A percentile compares a stretch with the other conserved stretches of the same genome.
These are phyloP conservation scores for Sporobolomyces pararoseus DNA, from an alignment of 768 basidiomycete species.

Conservation along the genomic window DNA sequence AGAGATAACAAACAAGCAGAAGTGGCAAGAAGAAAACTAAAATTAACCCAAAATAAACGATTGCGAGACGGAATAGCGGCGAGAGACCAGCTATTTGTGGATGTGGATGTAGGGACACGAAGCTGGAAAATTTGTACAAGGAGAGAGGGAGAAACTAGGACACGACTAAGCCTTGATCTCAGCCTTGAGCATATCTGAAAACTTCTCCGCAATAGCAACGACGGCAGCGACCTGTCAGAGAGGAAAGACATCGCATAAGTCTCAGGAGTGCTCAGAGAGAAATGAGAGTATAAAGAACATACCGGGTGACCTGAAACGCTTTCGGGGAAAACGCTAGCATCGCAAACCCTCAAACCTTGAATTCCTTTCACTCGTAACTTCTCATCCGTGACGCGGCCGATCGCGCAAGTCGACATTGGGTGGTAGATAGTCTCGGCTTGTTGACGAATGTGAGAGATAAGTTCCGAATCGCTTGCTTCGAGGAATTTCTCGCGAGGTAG, in stretches of 20 bases:
- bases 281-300: not conserved
- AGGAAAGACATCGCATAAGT: not conserved
- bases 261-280: not conserved
- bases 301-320: conserved; percentile 38
- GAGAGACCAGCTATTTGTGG: no score
- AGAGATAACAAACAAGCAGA: no score
- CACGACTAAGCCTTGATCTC: conserved; percentile 1
- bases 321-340: conserved; percentile 44
- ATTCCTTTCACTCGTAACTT: conserved; percentile 28
- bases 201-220: conserved; percentile 37
- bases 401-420: conserved; percentile 28
- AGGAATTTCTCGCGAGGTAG: conserved; percentile 1
- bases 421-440: conserved; percentile 40
- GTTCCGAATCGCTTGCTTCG: conserved; percentile 17
- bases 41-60: no score
- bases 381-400: conserved; percentile 31
- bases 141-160: not conserved
- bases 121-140: no score
- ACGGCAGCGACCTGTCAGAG: conserved; percentile 31
- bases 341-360: conserved; percentile 34
- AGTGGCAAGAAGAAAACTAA: no score
- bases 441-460: conserved; percentile 25
- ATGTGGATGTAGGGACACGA: no score
- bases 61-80: no score
- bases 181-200: conserved; percentile 37